Evolutionary conservation across 129 eudicot species (phyloP).

Genomic region (Smallanthus sonchifolius): DNA sequence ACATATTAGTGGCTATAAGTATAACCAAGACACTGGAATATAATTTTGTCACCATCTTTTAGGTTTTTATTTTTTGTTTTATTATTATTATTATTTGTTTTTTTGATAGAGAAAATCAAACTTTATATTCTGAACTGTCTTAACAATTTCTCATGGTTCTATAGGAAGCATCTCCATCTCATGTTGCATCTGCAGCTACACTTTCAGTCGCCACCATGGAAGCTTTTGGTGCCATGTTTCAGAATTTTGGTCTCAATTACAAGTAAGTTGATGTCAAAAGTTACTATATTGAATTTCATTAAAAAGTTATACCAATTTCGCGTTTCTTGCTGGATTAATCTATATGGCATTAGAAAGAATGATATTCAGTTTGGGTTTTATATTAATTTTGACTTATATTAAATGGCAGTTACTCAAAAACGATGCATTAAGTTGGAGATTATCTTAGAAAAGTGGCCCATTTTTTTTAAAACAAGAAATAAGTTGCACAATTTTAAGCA

Average conservation of each 20-base stretch:
- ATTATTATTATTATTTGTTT: too few species aligned
- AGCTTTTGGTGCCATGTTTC: constrained; percentile 72
- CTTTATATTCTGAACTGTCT: not conserved
- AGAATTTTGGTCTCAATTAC: constrained; percentile 61
- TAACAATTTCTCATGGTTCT: constrained; percentile 9
- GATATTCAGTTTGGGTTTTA: not conserved
- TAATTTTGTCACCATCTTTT: not conserved
- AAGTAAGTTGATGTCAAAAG: constrained; percentile 42
- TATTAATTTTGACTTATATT: not conserved
- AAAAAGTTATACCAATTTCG: not conserved
- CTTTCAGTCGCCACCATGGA: constrained; percentile 88
- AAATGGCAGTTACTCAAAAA: not conserved
- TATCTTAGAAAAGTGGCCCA: not conserved
- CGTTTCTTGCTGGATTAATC: constrained; percentile 4
- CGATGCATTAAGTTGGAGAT: not conserved
- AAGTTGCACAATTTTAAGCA: not conserved
- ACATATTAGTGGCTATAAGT: not conserved
- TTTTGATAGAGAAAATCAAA: not conserved
- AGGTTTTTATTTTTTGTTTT: not conserved
- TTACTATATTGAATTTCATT: not conserved
- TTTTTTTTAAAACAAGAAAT: not conserved
- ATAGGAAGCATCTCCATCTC: constrained; percentile 86
- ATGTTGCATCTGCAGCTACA: constrained; percentile 96
- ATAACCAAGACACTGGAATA: not conserved
- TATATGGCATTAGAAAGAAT: not conserved